Evolutionary conservation across 2,329 filamentous ascomycete genomes (phyloP), one percentile per base, ranked within the genome.

Genomic region (Huntiella moniliformis): DNA sequence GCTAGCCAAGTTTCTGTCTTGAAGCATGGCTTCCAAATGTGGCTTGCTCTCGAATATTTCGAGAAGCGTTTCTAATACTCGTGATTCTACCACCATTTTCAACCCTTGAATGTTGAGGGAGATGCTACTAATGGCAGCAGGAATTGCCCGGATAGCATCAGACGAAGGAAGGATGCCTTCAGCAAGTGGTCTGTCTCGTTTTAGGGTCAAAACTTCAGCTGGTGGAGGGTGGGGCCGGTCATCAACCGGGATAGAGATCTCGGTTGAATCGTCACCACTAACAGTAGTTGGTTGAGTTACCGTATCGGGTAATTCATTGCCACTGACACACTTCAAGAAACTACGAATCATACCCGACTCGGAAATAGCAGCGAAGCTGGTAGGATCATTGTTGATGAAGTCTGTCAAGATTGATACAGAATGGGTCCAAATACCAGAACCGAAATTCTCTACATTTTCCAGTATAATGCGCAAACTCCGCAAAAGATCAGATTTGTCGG

Each of bases 311-410:
- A 75, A 57, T 4, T 63, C 55, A 18, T 63, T 64, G 4, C 72
- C 68, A 1, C 77, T 92, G 45, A 96, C 73, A 3, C 87, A 77
- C 59, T 88, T 79, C 11, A 99, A 68, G 49, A 95, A 81, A 44
- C 78, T 83, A 57, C 81, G 81, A 55, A 91, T 87, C 54, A 98
- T 71, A 16, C 86, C 86, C 43, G 91, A 88, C 62, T 99, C 91
- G 11, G 84, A 85, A 52, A 99, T 91, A 17, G 94, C 85, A 22
- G 85, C 81, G 59, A 94, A 98, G 60, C 91, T 98, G 1, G 91
- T 98, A 0, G 91, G 91, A 56, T 98, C 91, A 57, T 96, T 95
- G 62, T 99, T 92, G 55, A 99, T 93, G 61, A 98, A 98, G 54
- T 85, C 88, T 57, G 84, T 91, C 43, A 98, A 67, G 47, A 95